Conservation (phyloP, 176 grass and related monocot genomes). For the Eleusine coracana region DNA sequence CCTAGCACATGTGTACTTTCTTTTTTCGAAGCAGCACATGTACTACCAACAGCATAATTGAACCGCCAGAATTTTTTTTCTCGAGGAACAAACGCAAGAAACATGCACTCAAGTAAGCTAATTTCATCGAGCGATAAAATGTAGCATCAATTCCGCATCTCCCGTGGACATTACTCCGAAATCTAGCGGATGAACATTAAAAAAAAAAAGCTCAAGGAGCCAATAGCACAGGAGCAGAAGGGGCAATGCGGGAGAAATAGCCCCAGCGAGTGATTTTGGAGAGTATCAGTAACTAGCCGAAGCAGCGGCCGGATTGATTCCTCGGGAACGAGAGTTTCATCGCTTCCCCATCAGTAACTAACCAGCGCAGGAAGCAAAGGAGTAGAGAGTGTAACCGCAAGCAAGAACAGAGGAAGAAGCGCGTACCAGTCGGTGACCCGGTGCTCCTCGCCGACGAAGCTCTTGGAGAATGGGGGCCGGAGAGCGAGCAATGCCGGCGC, state of each 20-base stretch:
- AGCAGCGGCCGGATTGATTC: neutral
- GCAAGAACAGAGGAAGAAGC: neutral
- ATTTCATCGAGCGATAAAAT: neutral
- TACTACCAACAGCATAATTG: neutral
- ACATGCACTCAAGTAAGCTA: neutral
- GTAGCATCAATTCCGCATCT: neutral
- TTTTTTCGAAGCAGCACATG: too few species aligned
- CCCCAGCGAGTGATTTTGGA: neutral
- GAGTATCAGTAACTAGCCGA: too few species aligned
- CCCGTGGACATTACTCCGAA: constrained; percentile 3
- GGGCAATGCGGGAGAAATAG: neutral
- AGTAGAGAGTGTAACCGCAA: neutral
- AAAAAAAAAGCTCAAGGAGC: neutral
- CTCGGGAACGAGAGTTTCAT: neutral
- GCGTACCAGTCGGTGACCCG: neutral
- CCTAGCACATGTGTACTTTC: neutral
- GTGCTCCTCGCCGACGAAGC: neutral
- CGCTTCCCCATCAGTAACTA: neutral
- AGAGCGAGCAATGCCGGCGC: neutral
- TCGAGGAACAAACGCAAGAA: neutral
- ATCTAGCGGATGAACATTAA: neutral
- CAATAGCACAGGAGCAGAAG: neutral
- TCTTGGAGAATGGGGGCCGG: neutral
- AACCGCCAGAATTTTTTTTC: neutral
- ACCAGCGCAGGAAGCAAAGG: neutral